Conservation (phyloP, 441 rosid species). For the Erodium chrysanthum region DNA sequence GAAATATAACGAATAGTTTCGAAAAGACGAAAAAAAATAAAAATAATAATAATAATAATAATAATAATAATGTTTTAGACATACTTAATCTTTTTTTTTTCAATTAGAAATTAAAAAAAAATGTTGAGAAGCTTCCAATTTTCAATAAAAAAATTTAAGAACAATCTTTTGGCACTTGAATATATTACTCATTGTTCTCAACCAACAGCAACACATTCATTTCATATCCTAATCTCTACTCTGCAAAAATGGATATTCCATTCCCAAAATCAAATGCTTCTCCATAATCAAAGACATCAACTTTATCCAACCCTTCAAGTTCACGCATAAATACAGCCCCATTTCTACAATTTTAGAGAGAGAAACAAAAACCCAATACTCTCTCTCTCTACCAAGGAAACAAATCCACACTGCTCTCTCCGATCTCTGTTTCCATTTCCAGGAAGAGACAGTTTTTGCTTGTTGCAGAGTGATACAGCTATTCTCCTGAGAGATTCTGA, state of each 20-base stretch:
- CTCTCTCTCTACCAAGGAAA: background rate
- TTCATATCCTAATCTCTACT: background rate
- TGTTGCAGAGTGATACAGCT: background rate
- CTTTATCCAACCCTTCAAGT: background rate
- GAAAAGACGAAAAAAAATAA: no score
- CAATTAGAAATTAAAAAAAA: background rate
- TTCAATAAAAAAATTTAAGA: background rate
- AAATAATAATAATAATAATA: no score
- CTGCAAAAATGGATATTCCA: constrained; percentile 6
- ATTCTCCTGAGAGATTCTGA: background rate
- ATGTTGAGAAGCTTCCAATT: background rate
- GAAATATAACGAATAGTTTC: no score
- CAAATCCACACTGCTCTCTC: background rate
- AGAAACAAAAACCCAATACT: background rate
- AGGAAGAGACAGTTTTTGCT: background rate
- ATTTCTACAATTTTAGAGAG: constrained; percentile 4
- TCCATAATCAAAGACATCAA: constrained; percentile 3
- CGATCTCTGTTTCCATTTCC: background rate
- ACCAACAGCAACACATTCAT: background rate
- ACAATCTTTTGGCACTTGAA: background rate
- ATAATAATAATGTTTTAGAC: no score
- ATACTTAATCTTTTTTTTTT: no score
- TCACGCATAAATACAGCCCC: background rate
- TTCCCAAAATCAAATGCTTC: constrained; percentile 4
- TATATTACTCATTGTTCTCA: background rate